Percentiles rank a stretch among this genome's conserved stretches.
Evolutionary conservation across 2,329 filamentous ascomycete genomes (phyloP).

Genomic region (Botrytis fragariae): DNA sequence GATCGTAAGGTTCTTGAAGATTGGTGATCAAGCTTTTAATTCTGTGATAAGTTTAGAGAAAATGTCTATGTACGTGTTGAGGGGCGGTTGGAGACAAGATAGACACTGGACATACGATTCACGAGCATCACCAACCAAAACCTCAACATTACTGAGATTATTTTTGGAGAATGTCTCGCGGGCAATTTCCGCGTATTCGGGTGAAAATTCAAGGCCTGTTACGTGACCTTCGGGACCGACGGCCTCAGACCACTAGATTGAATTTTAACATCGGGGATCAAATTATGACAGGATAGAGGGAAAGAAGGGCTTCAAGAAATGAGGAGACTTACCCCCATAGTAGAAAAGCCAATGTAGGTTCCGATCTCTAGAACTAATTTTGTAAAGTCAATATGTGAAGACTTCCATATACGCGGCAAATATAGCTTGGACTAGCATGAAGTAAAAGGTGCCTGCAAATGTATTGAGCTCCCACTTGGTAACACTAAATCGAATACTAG

Average conservation of each 20-base stretch:
- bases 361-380: constrained; percentile 35
- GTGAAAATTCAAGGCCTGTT: constrained; percentile 46
- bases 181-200: constrained; percentile 46
- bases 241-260: constrained; percentile 27
- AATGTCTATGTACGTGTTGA: neutral
- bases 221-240: constrained; percentile 34
- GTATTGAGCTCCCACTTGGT: neutral
- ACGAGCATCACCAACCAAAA: constrained; percentile 48
- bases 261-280: neutral
- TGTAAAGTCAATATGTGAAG: neutral
- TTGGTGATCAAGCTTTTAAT: constrained; percentile 22
- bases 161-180: constrained; percentile 42
- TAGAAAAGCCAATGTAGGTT: constrained; percentile 34
- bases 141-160: constrained; percentile 46
- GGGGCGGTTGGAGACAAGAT: neutral
- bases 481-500: neutral
- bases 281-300: too few relatives aligned
- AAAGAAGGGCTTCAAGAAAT: neutral
- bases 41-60: constrained; percentile 22
- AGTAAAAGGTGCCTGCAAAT: too few relatives aligned
- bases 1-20: constrained; percentile 47
- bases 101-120: constrained; percentile 43
- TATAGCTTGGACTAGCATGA: too few relatives aligned
- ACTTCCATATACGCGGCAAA: neutral
- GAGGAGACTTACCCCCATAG: constrained; percentile 21